These are phyloP conservation scores for Pleurostoma richardsiae DNA, from an alignment of 2,329 filamentous ascomycete species.

Conservation along the genomic window DNA sequence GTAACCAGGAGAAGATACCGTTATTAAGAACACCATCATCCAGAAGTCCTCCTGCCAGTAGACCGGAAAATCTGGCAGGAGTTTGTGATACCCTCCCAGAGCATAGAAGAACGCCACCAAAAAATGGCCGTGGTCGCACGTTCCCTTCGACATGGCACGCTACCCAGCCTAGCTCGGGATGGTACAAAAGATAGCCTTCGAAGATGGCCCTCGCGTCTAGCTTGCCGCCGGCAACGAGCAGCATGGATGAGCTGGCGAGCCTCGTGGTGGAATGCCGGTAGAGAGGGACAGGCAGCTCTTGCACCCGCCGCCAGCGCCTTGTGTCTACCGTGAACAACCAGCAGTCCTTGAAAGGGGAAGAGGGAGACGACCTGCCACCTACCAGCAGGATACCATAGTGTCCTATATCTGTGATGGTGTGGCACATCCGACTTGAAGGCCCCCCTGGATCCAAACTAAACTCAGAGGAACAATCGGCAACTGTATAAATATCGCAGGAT, in stretches of 20 bases:
- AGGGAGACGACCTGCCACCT: slow-evolving; percentile 76
- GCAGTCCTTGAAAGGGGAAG: slow-evolving; percentile 63
- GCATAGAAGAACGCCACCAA: slow-evolving; percentile 35
- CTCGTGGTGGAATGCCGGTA: slow-evolving; percentile 68
- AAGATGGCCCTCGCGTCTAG: slow-evolving; percentile 40
- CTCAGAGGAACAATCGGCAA: slow-evolving; percentile 10
- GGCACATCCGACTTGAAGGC: slow-evolving; percentile 60
- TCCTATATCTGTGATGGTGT: slow-evolving; percentile 65
- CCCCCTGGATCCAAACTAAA: slow-evolving; percentile 14
- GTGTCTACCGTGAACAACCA: slow-evolving; percentile 62
- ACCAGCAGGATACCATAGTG: slow-evolving; percentile 56
- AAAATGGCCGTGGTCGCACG: slow-evolving; percentile 28
- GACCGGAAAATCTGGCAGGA: slow-evolving; percentile 42
- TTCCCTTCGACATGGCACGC: slow-evolving; percentile 30
- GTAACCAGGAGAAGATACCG: slow-evolving; percentile 61
- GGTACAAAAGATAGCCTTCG: slow-evolving; percentile 48
- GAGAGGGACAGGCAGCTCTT: slow-evolving; percentile 63
- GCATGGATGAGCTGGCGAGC: slow-evolving; percentile 41
- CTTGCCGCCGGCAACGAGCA: slow-evolving; percentile 61
- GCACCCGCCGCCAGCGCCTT: slow-evolving; percentile 55
- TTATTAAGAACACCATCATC: slow-evolving; percentile 56
- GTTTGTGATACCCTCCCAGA: slow-evolving; percentile 10
- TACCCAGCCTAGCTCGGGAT: slow-evolving; percentile 40
- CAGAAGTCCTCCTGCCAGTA: slow-evolving; percentile 69
- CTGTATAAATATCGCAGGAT: slow-evolving; percentile 45